A percentile compares a stretch with the other conserved stretches of the same genome.
phyloP scores from a whole-genome alignment of 371 early-diverging fungal genomes.

The Mortierella sp. region DNA sequence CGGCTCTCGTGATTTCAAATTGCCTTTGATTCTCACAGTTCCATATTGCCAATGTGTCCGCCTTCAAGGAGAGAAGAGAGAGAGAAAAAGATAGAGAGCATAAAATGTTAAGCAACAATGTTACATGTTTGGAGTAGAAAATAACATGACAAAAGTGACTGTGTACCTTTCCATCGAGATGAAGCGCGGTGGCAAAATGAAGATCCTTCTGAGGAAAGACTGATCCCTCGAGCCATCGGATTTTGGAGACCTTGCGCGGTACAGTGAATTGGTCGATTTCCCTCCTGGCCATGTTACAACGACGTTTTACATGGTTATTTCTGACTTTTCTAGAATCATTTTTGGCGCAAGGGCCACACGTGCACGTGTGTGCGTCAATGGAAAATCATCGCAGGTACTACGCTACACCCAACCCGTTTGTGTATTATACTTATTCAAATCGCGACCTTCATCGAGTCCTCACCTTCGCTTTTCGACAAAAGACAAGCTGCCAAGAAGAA shows the following conservation, averaged over 20 bases:
- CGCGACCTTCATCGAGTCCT: not conserved
- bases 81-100: too few relatives aligned
- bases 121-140: not conserved
- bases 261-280: conserved; percentile 16
- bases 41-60: conserved; percentile 16
- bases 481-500: not conserved
- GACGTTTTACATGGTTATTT: too few relatives aligned
- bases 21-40: conserved; percentile 8
- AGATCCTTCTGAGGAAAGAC: conserved; percentile 7
- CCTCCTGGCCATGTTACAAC: conserved; percentile 12
- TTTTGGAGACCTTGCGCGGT: conserved; percentile 21
- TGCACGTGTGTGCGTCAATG: conserved; percentile 12
- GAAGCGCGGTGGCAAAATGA: conserved; percentile 7
- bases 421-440: not conserved
- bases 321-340: too few relatives aligned
- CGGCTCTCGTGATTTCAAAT: conserved; percentile 16
- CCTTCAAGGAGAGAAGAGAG: not conserved
- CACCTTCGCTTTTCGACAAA: too few relatives aligned
- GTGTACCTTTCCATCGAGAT: conserved; percentile 19
- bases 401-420: not conserved
- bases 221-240: conserved; percentile 11
- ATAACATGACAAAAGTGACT: not conserved
- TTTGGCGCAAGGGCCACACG: not conserved
- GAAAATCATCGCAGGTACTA: conserved; percentile 11
- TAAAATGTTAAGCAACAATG: not conserved